phyloP scores from a whole-genome alignment of 805 yeast species.

The Pichia pseudocactophila region DNA sequence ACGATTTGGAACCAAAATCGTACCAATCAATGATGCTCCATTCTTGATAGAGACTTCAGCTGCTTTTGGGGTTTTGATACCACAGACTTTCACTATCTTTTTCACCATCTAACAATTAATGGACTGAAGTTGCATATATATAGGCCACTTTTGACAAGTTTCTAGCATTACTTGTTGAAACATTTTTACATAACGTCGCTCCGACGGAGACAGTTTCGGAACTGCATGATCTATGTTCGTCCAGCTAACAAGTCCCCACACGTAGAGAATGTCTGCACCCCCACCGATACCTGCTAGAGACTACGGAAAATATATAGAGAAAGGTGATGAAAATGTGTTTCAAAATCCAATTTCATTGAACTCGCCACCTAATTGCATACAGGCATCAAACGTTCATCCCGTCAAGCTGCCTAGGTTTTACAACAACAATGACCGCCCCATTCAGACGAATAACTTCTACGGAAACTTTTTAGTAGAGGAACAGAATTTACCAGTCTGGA shows the following conservation, averaged over 20 bases:
- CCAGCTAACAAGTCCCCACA: background rate
- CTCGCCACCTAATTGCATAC: conserved; percentile 17
- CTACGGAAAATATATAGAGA: conserved; percentile 6
- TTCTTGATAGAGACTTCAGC: conserved; percentile 59
- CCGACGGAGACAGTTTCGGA: too few species aligned
- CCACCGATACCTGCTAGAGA: conserved; percentile 23
- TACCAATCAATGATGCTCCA: conserved; percentile 76
- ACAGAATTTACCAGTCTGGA: conserved; percentile 67
- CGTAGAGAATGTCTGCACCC: conserved; percentile 4
- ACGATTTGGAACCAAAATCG: conserved; percentile 79
- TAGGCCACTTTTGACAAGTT: too few species aligned
- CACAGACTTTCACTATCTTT: conserved; percentile 77
- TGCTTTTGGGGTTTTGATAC: conserved; percentile 57
- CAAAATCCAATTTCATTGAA: conserved; percentile 14
- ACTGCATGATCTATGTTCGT: too few species aligned
- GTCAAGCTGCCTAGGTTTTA: conserved; percentile 49
- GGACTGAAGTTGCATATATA: too few species aligned
- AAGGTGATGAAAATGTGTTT: conserved; percentile 13
- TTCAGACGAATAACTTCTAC: conserved; percentile 73
- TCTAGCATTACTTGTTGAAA: too few species aligned
- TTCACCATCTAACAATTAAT: conserved; percentile 7
- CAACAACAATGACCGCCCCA: conserved; percentile 32
- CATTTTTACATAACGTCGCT: too few species aligned
- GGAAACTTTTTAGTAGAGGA: conserved; percentile 60
- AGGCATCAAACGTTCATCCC: conserved; percentile 57